Percentiles rank a stretch among this genome's conserved stretches.
These are phyloP conservation scores for Paratinospora sagittata DNA, from an alignment of 164 flowering plant genomes.

Conservation along the genomic window DNA sequence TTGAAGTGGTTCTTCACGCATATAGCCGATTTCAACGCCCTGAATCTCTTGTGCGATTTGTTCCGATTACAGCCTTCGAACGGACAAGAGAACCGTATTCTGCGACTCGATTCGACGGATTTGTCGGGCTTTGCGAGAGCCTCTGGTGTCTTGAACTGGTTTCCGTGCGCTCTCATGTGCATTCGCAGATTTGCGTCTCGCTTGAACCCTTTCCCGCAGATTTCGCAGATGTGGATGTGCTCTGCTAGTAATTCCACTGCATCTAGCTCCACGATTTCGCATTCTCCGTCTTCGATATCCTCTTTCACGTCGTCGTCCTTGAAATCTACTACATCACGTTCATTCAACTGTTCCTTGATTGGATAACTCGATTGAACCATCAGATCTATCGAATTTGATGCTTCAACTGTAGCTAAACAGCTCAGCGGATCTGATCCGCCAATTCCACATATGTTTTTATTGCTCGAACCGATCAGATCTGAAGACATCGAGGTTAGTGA, in stretches of 20 bases:
- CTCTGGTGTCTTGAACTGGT: conserved; percentile 62
- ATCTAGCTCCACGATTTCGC: conserved; percentile 62
- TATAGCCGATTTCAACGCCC: conserved; percentile 57
- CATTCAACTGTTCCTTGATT: not conserved
- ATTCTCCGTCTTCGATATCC: conserved; percentile 14
- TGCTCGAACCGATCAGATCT: conserved; percentile 2
- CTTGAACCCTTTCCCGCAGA: conserved; percentile 89
- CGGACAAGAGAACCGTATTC: conserved; percentile 69
- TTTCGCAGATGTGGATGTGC: conserved; percentile 65
- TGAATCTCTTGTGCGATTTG: conserved; percentile 47
- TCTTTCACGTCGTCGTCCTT: conserved; percentile 9
- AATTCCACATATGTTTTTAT: not conserved
- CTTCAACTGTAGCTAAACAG: not conserved
- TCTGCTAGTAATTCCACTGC: conserved; percentile 67
- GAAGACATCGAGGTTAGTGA: too few relatives aligned
- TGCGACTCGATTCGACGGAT: not conserved
- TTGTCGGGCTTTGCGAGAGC: conserved; percentile 59
- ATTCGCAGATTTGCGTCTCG: conserved; percentile 84
- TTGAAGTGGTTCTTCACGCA: conserved; percentile 84
- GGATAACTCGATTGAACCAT: not conserved
- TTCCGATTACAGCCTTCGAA: conserved; percentile 68
- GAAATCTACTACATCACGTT: not conserved
- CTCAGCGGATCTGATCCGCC: not conserved
- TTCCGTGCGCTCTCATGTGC: conserved; percentile 91
- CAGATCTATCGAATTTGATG: not conserved